Conservation (phyloP, 1,139 yeast species). For the Sugiyamaella pinicola region DNA sequence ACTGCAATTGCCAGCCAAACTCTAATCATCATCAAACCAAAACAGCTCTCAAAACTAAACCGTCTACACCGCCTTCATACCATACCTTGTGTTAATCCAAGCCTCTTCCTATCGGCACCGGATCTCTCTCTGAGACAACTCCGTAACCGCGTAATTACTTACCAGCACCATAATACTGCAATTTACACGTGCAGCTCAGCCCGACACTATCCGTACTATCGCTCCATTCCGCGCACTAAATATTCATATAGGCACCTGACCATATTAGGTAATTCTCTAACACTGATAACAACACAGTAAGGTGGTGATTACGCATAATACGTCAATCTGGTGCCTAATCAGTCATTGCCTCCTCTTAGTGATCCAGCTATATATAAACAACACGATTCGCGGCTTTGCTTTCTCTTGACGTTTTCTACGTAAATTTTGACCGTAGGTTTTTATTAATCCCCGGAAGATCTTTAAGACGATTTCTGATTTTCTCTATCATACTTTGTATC, state of each 20-base stretch:
- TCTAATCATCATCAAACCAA: too few relatives aligned
- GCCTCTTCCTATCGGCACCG: background rate
- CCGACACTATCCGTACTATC: background rate
- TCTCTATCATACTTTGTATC: background rate
- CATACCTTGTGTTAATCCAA: too few relatives aligned
- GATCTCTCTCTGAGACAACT: too few relatives aligned
- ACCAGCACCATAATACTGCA: background rate
- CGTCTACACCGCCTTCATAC: too few relatives aligned
- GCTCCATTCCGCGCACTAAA: conserved; percentile 7
- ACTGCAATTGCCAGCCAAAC: too few relatives aligned
- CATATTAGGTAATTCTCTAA: background rate
- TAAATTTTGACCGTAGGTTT: too few relatives aligned
- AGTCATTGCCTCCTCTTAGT: conserved; percentile 3
- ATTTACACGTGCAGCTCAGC: conserved; percentile 8
- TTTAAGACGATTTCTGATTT: too few relatives aligned
- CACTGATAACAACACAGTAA: conserved; percentile 9
- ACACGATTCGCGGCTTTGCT: conserved; percentile 12
- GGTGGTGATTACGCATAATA: conserved; percentile 17
- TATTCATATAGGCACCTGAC: conserved; percentile 6
- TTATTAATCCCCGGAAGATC: background rate
- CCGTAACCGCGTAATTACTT: background rate
- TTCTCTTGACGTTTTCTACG: too few relatives aligned
- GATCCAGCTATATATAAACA: conserved; percentile 5
- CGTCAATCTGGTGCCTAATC: conserved; percentile 14
- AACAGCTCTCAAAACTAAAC: too few relatives aligned